Evolutionary conservation across 2,329 filamentous ascomycete genomes (phyloP).

Genomic region (Curvularia spicifera): DNA sequence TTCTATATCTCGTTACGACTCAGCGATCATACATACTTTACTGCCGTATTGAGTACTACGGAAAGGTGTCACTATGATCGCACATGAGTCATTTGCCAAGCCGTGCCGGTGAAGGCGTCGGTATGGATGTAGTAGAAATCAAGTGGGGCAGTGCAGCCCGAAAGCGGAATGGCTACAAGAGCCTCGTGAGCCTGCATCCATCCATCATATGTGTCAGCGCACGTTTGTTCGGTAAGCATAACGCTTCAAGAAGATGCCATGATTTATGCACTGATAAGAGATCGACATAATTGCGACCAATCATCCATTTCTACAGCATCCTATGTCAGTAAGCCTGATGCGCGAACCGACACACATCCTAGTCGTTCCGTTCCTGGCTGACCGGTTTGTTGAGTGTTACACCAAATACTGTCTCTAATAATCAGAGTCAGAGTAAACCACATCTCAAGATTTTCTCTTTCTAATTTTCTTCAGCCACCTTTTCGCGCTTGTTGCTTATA

Average conservation of each 20-base stretch:
- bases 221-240: neutral
- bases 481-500: too few relatives aligned
- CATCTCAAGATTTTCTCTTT: too few relatives aligned
- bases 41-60: neutral
- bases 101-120: neutral
- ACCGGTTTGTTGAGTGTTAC: too few relatives aligned
- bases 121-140: neutral
- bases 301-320: neutral
- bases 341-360: too few relatives aligned
- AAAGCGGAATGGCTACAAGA: neutral
- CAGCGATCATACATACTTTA: neutral
- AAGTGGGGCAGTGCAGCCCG: neutral
- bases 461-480: too few relatives aligned
- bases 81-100: conserved; percentile 37
- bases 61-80: conserved; percentile 16
- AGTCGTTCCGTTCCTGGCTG: too few relatives aligned
- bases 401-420: too few relatives aligned
- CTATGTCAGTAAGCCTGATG: too few relatives aligned
- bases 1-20: neutral
- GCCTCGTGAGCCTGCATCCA: neutral
- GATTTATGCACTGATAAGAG: neutral
- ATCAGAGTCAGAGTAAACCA: too few relatives aligned
- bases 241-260: neutral
- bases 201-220: neutral
- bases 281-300: neutral